These are phyloP conservation scores for Colletotrichum scovillei DNA, from an alignment of 2,329 filamentous ascomycete genomes.

Conservation along the genomic window DNA sequence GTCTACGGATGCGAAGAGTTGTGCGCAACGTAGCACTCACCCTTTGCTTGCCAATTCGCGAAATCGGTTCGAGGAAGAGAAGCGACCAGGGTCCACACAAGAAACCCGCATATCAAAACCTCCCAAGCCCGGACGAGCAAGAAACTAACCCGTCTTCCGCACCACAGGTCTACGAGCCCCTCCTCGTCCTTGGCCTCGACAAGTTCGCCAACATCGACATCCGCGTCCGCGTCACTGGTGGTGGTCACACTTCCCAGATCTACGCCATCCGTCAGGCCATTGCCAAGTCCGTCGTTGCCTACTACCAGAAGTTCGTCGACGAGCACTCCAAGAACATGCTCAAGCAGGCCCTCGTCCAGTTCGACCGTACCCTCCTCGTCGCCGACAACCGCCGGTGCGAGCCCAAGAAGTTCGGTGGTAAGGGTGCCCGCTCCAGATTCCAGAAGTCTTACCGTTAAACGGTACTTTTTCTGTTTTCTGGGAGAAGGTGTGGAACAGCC, in stretches of 20 bases:
- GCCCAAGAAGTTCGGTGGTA: slow-evolving; percentile 98
- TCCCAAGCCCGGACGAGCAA: not conserved
- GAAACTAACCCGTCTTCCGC: slow-evolving; percentile 10
- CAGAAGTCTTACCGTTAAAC: slow-evolving; percentile 99
- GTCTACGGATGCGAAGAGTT: not conserved
- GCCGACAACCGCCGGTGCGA: slow-evolving; percentile 99
- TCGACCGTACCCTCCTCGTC: slow-evolving; percentile 96
- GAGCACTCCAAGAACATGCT: slow-evolving; percentile 99
- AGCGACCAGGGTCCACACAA: not conserved
- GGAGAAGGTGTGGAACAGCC: not conserved
- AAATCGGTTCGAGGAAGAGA: not conserved
- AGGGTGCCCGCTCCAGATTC: slow-evolving; percentile 94
- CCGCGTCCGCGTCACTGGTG: slow-evolving; percentile 93
- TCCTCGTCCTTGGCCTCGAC: slow-evolving; percentile 96
- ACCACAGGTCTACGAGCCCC: slow-evolving; percentile 91
- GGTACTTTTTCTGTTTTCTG: slow-evolving; percentile 34
- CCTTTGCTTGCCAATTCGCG: not conserved
- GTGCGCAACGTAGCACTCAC: not conserved
- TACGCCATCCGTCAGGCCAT: slow-evolving; percentile 99
- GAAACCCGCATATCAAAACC: not conserved
- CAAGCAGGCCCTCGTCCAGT: slow-evolving; percentile 96
- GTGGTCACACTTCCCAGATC: slow-evolving; percentile 97
- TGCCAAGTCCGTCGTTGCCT: slow-evolving; percentile 88
- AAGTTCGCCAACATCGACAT: slow-evolving; percentile 98
- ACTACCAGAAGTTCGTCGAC: slow-evolving; percentile 99